Base-by-base conservation (phyloP, 176 grass and related monocot species). In the Panicum miliaceum region DNA sequence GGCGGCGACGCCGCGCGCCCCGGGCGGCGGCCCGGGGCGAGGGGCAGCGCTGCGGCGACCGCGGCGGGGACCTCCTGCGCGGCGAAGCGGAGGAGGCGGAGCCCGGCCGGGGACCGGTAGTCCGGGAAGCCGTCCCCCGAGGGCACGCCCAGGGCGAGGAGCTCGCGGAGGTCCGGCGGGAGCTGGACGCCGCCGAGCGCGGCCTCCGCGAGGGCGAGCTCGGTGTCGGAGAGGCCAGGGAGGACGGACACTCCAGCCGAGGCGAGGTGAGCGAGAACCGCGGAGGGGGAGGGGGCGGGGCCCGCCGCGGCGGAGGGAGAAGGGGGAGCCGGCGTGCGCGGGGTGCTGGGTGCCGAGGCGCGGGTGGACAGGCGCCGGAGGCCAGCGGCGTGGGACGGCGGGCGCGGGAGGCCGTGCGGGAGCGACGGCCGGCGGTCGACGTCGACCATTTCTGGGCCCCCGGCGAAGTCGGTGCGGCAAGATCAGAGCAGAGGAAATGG, bases 321-420 rank as follows among this genome's bases (percentile, higher is more conserved):
- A 2, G 86, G 86, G 2, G 82, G 40, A 40, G 59, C 60, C 14
- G 54, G 0, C 18, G 70, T 35, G 57, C 84, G 75, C 16, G 90
- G 76, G 56, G 79, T 81, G 38, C 79, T 56, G 11, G 93, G 77
- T 1, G 94, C 75, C 29, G 91, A 86, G 10, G 94, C 94, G 42
- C 94, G 91, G 11, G 76, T 80, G 51, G 94, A 96, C 51, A 96
- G 88, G 6, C 91, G 91, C 67, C 93, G 93, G 18, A 96, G 86
- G 25, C 86, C 94, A 0, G 84, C 90, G 11, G 72, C 79, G 81
- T 85, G 90, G 61, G 84, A 85, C 2, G 80, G 89, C 41, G 57
- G 92, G 4, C 71, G 84, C 36, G 73, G 85, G 60, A 85, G 73
- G 85, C 45, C 84, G 89, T 68, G 83, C 48, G 72, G 86, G 56